A percentile compares a stretch with the other conserved stretches of the same genome.
Evolutionary conservation across 306 rosid species (phyloP).

Genomic region (Vachellia pachyceras): DNA sequence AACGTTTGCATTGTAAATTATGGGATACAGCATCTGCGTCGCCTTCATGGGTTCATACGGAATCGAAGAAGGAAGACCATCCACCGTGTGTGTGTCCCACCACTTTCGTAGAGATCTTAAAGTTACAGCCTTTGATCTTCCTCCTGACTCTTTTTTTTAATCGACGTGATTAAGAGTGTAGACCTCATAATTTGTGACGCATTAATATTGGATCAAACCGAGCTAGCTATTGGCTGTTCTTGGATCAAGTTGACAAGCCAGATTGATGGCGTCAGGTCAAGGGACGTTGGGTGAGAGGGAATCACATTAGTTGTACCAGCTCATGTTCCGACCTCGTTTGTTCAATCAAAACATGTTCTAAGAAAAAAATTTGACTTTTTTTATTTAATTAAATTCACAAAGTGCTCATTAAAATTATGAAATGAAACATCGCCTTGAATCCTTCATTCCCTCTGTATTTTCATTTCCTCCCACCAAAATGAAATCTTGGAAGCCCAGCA

Average conservation of each 20-base stretch:
- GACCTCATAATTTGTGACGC: not conserved
- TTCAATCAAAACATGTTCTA: not conserved
- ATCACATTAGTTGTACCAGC: conserved; percentile 2
- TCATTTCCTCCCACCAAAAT: not conserved
- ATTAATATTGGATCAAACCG: not conserved
- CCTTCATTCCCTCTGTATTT: no score
- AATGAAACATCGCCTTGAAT: no score
- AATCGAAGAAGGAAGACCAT: not conserved
- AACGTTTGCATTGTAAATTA: not conserved
- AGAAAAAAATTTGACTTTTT: not conserved
- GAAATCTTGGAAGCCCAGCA: not conserved
- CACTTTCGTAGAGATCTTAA: not conserved
- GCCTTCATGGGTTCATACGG: conserved; percentile 13
- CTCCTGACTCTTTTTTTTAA: not conserved
- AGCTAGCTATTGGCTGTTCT: not conserved
- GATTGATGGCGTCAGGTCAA: not conserved
- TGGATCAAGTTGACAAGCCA: not conserved
- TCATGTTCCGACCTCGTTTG: not conserved
- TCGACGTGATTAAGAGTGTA: not conserved
- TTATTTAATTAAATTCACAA: no score
- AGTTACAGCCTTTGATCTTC: not conserved
- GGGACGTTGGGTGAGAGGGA: not conserved
- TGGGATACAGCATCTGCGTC: not conserved
- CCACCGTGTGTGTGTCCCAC: not conserved
- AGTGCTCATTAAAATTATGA: no score